These are phyloP conservation scores for Pseudophaeomoniella oleicola DNA, from an alignment of 2,329 filamentous ascomycete genomes.

Conservation along the genomic window DNA sequence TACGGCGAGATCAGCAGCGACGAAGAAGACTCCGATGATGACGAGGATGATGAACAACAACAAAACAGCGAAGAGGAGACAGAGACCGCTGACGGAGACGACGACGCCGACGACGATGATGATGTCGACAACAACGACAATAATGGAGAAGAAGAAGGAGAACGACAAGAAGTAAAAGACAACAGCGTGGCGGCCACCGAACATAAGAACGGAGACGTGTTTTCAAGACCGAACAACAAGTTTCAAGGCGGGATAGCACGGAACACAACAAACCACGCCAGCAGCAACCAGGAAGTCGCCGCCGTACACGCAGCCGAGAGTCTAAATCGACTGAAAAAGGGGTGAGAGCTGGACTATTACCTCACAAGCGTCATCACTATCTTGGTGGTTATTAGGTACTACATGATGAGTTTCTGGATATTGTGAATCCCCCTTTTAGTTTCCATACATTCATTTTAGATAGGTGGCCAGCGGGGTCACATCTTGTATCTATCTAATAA, in stretches of 20 bases:
- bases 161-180: background rate
- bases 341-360: too few species aligned
- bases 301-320: constrained; percentile 1
- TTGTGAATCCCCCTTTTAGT: too few species aligned
- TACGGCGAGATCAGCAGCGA: background rate
- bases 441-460: too few species aligned
- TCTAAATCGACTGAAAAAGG: constrained; percentile 2
- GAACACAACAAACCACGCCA: too few species aligned
- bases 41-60: constrained; percentile 3
- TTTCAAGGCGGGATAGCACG: too few species aligned
- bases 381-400: too few species aligned
- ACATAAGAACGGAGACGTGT: too few species aligned
- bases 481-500: too few species aligned
- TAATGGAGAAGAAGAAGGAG: constrained; percentile 5
- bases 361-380: too few species aligned
- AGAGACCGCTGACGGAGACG: background rate
- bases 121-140: constrained; percentile 5
- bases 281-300: constrained; percentile 1
- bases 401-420: too few species aligned
- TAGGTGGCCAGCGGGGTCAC: too few species aligned
- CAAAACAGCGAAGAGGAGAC: constrained; percentile 2
- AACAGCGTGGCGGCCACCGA: background rate
- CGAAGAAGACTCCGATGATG: background rate
- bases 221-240: too few species aligned
- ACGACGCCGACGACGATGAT: background rate